Conservation (phyloP, 1,284 basidiomycete genomes). For the Austroboletus novae-zelandiae region DNA sequence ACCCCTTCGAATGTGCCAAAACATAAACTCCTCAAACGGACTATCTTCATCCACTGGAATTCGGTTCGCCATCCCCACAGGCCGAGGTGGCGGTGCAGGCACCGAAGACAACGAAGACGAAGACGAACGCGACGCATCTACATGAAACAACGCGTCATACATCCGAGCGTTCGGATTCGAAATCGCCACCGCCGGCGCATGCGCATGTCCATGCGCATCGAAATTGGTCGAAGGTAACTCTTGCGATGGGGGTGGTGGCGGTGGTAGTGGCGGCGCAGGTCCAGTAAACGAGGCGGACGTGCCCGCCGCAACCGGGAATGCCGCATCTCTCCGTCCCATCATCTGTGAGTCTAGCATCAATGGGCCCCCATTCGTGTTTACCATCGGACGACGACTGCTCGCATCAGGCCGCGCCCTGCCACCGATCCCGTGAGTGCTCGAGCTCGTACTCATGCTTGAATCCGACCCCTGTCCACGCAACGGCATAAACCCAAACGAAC, state of each 20-base stretch:
- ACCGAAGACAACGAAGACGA: slow-evolving; percentile 7
- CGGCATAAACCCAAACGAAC: slow-evolving; percentile 14
- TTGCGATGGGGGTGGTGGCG: background rate
- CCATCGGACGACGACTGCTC: slow-evolving; percentile 9
- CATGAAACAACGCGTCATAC: background rate
- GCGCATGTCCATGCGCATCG: slow-evolving; percentile 5
- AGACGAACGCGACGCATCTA: slow-evolving; percentile 16
- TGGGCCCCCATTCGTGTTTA: background rate
- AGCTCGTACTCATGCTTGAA: slow-evolving; percentile 13
- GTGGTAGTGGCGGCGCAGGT: background rate
- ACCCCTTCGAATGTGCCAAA: slow-evolving; percentile 13
- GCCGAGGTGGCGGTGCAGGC: slow-evolving; percentile 6
- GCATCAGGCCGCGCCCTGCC: slow-evolving; percentile 5
- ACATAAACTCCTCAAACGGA: slow-evolving; percentile 16
- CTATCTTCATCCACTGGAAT: slow-evolving; percentile 21
- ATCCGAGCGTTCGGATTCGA: slow-evolving; percentile 2
- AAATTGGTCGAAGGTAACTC: slow-evolving; percentile 1
- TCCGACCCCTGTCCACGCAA: slow-evolving; percentile 17
- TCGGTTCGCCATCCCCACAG: slow-evolving; percentile 14
- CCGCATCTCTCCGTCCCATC: slow-evolving; percentile 8
- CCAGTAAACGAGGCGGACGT: slow-evolving; percentile 10
- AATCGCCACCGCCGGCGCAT: slow-evolving; percentile 9
- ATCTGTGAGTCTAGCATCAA: slow-evolving; percentile 10
- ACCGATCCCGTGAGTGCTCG: slow-evolving; percentile 7
- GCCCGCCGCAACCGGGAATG: slow-evolving; percentile 12